Conservation (phyloP, 2,329 filamentous ascomycete species). For the Colletotrichum higginsianum region DNA sequence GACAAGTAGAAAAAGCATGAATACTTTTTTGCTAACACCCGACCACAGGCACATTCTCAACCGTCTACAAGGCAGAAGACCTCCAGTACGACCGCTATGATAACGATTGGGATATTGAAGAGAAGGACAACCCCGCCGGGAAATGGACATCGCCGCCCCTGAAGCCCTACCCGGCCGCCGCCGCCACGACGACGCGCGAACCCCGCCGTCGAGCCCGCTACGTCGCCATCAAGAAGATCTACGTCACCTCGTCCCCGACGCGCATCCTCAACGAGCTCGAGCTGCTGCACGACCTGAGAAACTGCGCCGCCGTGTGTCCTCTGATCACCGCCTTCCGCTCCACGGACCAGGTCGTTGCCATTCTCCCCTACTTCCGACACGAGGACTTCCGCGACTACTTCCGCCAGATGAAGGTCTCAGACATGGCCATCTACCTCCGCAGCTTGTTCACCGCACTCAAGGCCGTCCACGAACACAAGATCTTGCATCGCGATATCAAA, state of each 20-base stretch:
- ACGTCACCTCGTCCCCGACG: constrained; percentile 94
- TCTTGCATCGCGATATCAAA: constrained; percentile 96
- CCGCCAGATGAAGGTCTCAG: constrained; percentile 85
- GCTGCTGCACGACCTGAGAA: constrained; percentile 87
- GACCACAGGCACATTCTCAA: constrained; percentile 91
- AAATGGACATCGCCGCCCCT: constrained; percentile 80
- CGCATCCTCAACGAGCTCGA: constrained; percentile 98
- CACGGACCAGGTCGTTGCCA: constrained; percentile 93
- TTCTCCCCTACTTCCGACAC: constrained; percentile 96
- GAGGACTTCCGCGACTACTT: constrained; percentile 97
- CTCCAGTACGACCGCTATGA: constrained; percentile 85
- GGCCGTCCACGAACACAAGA: constrained; percentile 86
- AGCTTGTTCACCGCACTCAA: constrained; percentile 89
- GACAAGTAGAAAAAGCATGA: too few relatives aligned
- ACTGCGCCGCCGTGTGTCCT: constrained; percentile 89
- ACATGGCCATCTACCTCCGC: constrained; percentile 91
- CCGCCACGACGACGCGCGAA: constrained; percentile 45
- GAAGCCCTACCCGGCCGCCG: constrained; percentile 62
- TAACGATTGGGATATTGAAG: constrained; percentile 88
- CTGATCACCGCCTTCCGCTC: constrained; percentile 97
- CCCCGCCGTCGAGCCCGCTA: constrained; percentile 70
- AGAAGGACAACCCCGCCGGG: constrained; percentile 68
- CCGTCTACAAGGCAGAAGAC: constrained; percentile 98
- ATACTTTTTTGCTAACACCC: not conserved
- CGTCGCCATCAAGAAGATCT: constrained; percentile 99